phyloP scores from a whole-genome alignment of 306 rosid genomes.

The Cicer bijugum region DNA sequence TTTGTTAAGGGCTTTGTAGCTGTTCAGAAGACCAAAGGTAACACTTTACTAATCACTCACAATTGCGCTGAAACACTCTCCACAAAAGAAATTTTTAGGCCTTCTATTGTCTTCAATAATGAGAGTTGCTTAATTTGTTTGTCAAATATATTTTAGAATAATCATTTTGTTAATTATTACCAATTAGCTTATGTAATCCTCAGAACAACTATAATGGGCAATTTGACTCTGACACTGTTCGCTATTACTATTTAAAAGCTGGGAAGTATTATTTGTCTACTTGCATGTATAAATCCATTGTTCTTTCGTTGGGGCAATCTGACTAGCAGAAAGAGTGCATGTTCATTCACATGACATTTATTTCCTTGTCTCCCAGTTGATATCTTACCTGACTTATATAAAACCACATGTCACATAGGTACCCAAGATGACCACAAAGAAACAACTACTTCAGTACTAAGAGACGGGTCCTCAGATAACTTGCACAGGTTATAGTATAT shows the following conservation, averaged over 20 bases:
- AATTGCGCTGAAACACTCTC: not conserved
- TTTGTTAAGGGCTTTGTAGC: slow-evolving; percentile 56
- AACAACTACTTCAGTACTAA: slow-evolving; percentile 45
- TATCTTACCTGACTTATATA: slow-evolving; percentile 40
- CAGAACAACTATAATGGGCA: slow-evolving; percentile 27
- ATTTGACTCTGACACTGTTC: not conserved
- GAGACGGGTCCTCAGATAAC: slow-evolving; percentile 47
- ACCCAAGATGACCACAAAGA: slow-evolving; percentile 51
- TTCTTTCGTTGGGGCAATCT: slow-evolving; percentile 24
- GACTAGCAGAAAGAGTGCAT: slow-evolving; percentile 30
- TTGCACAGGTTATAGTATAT: slow-evolving; percentile 58
- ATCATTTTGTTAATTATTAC: slow-evolving; percentile 32
- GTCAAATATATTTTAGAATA: slow-evolving; percentile 17
- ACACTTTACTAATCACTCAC: slow-evolving; percentile 5
- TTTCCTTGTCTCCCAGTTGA: slow-evolving; percentile 18
- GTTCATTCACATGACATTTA: slow-evolving; percentile 21
- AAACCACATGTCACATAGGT: slow-evolving; percentile 48
- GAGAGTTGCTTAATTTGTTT: slow-evolving; percentile 6
- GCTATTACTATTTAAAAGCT: slow-evolving; percentile 26
- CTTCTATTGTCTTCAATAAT: slow-evolving; percentile 26
- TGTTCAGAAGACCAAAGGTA: slow-evolving; percentile 55
- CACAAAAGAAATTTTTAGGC: not conserved
- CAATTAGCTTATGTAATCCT: slow-evolving; percentile 11
- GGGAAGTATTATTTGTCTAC: slow-evolving; percentile 26
- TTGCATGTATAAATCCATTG: slow-evolving; percentile 12